Base-by-base conservation (phyloP, 345 rosid species). In the Eucalyptus curtisii region DNA sequence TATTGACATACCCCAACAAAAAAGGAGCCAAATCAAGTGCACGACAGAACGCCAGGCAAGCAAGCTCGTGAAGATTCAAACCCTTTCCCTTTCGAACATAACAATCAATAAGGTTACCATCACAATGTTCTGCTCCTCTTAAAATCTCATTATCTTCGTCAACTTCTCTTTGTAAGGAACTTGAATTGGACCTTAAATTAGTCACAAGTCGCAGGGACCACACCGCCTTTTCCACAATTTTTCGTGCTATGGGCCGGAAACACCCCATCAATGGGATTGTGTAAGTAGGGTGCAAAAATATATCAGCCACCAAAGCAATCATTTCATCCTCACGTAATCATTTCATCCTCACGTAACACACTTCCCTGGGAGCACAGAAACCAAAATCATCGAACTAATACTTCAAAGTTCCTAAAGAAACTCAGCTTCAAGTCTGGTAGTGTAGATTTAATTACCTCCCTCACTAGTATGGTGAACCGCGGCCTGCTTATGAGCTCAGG, bases 11-110 rank as follows among this genome's bases (percentile, higher is more conserved):
- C 99, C 96, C 94, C 88, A 93, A 87, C 89, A 47, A 96, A 92
- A 89, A 94, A 86, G 93, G 91, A 90, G 95, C 95, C 87, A 97
- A 93, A 92, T 95, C 96, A 90, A 96, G 94, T 85, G 96, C 94
- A 22, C 97, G 98, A 89, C 96, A 92, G 80, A 97, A 94, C 30
- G 98, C 99, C 89, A 97, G 91, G 92, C 99, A 97, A 93, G 97
- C 95, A 87, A 96, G 92, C 94, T 96, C 99, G 5, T 97, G 99
- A 89, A 97, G 96, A 90, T 91, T 90, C 92, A 97, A 88, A 71
- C 94, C 95, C 92, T 89, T 93, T 87, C 96, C 96, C 89, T 91
- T 91, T 87, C 87, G 93, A 90, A 90, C 91, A 85, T 92, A 95
- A 82, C 89, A 91, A 89, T 95, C 95, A 45, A 96, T 84, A 84